phyloP scores from a whole-genome alignment of 495 filamentous ascomycete genomes.

The Xylaria venustula region DNA sequence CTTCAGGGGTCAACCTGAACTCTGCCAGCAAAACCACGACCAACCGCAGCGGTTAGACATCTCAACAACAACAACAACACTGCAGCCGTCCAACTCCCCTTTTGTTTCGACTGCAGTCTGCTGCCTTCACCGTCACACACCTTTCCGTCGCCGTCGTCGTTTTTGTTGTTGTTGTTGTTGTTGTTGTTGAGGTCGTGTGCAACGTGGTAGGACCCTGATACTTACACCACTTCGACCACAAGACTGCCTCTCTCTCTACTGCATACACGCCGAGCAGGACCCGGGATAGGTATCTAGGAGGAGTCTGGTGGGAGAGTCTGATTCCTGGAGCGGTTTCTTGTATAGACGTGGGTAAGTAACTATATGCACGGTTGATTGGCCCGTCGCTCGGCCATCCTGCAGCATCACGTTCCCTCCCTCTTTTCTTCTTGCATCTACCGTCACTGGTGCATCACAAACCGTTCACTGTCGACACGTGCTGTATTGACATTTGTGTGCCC shows the following conservation, averaged over 20 bases:
- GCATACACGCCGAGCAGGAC: too few species aligned
- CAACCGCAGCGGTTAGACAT: not conserved
- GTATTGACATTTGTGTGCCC: not conserved
- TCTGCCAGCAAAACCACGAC: not conserved
- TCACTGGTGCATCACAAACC: not conserved
- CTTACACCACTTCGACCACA: too few species aligned
- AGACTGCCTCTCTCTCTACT: too few species aligned
- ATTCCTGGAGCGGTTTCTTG: too few species aligned
- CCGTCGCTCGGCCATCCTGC: not conserved
- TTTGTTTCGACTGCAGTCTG: not conserved
- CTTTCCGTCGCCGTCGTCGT: too few species aligned
- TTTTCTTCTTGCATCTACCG: not conserved
- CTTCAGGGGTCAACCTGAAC: slow-evolving; percentile 16
- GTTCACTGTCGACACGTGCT: not conserved
- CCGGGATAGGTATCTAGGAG: too few species aligned
- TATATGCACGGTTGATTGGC: not conserved
- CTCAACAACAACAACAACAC: not conserved
- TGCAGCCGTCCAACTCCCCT: not conserved
- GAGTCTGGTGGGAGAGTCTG: too few species aligned
- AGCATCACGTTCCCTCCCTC: not conserved
- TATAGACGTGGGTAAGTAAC: not conserved
- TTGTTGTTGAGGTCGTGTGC: not conserved
- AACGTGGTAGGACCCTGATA: too few species aligned
- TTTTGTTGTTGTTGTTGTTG: too few species aligned
- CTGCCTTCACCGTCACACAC: not conserved